phyloP scores from a whole-genome alignment of 495 filamentous ascomycete genomes.

The Penicillium maclennaniae region DNA sequence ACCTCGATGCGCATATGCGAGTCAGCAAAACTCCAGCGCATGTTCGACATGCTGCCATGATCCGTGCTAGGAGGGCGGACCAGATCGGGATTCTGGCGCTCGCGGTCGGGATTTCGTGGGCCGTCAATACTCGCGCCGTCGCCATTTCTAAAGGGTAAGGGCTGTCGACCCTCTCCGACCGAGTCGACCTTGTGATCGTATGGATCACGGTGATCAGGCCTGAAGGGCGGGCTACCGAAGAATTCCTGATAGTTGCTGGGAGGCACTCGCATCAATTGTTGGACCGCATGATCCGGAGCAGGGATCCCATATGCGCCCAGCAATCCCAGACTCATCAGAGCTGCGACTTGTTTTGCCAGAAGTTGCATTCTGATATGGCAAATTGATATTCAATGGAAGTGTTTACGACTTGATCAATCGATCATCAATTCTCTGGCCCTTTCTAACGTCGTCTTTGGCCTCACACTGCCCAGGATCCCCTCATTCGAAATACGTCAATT shows the following conservation, averaged over 20 bases:
- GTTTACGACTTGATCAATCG: background rate
- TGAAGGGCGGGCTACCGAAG: constrained; percentile 27
- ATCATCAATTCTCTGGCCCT: too few relatives aligned
- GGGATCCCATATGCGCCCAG: constrained; percentile 4
- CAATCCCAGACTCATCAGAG: constrained; percentile 1
- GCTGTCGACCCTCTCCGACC: constrained; percentile 53
- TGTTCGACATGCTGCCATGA: constrained; percentile 57
- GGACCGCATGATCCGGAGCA: constrained; percentile 11
- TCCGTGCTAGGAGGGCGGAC: constrained; percentile 64
- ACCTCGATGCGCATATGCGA: constrained; percentile 64
- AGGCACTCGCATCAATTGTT: constrained; percentile 9
- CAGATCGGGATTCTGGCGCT: constrained; percentile 60
- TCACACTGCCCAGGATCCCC: background rate
- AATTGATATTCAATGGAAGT: too few relatives aligned
- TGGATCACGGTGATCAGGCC: constrained; percentile 39
- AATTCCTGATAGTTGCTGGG: constrained; percentile 1
- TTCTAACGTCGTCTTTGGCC: background rate
- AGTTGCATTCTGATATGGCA: background rate
- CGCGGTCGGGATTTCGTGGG: constrained; percentile 60
- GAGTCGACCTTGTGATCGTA: constrained; percentile 54
- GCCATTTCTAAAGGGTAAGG: constrained; percentile 63
- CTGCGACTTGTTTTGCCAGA: background rate
- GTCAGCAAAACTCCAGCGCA: constrained; percentile 66
- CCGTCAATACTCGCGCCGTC: constrained; percentile 59
- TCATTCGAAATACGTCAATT: background rate